Conservation (phyloP, 352 stramenopile genomes). For the Globisporangium canariense region DNA sequence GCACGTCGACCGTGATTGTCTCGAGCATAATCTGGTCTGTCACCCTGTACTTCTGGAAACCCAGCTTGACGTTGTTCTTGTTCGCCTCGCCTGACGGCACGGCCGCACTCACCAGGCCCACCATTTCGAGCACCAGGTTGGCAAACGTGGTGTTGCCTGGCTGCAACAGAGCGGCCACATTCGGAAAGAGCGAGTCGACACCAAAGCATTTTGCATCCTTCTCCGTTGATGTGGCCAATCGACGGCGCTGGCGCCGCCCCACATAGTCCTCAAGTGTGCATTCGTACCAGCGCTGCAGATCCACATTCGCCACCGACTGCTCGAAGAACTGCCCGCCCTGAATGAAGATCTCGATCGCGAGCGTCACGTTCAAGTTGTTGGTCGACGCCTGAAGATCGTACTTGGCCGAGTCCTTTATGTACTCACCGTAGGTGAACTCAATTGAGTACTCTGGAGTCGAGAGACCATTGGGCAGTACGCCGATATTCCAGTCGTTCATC, state of each 20-base stretch:
- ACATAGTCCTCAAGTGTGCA: constrained; percentile 7
- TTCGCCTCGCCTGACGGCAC: constrained; percentile 4
- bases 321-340: constrained; percentile 19
- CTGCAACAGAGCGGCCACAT: constrained; percentile 2
- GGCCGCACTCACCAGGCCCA: constrained; percentile 2
- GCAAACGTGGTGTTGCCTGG: constrained; percentile 11
- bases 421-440: constrained; percentile 20
- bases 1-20: constrained; percentile 18
- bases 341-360: constrained; percentile 17
- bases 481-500: constrained; percentile 22
- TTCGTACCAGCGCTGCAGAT: constrained; percentile 6
- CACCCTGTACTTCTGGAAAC: constrained; percentile 13
- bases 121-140: constrained; percentile 15
- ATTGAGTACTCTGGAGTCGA: not conserved
- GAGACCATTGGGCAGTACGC: constrained; percentile 10
- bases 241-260: not conserved
- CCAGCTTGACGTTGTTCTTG: constrained; percentile 9
- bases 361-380: constrained; percentile 13
- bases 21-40: constrained; percentile 18
- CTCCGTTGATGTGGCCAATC: not conserved
- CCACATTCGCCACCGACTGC: constrained; percentile 14
- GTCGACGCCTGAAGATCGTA: not conserved
- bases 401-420: constrained; percentile 12
- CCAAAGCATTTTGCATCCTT: constrained; percentile 3
- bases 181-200: constrained; percentile 1